Percentiles rank a stretch among this genome's conserved stretches.
phyloP scores from a whole-genome alignment of 2,329 filamentous ascomycete species.

The Lasiodiplodia theobromae region DNA sequence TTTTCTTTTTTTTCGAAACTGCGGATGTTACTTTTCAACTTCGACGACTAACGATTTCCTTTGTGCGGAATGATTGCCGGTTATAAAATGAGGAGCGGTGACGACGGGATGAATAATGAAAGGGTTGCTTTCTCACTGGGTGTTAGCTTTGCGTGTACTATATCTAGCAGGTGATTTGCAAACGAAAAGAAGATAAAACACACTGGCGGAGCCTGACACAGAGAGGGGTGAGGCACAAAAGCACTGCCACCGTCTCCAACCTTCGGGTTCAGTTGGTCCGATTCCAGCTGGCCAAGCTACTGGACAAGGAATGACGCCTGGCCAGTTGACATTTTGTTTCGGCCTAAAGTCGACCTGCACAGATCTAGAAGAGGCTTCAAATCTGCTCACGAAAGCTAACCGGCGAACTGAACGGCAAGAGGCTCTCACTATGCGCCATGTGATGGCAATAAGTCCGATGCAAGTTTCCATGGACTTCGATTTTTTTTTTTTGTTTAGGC shows the following conservation, averaged over 20 bases:
- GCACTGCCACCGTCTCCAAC: no score
- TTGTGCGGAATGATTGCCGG: conserved; percentile 6
- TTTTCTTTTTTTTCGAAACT: not conserved
- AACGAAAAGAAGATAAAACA: not conserved
- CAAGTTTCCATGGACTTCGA: not conserved
- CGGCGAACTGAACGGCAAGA: not conserved
- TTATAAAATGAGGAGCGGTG: not conserved
- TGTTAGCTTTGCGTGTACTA: conserved; percentile 12
- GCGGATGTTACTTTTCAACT: not conserved
- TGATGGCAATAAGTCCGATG: not conserved
- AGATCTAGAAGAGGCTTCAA: no score
- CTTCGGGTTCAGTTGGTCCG: no score
- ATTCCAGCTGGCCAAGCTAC: no score
- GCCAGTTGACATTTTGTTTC: no score
- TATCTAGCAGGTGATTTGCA: not conserved
- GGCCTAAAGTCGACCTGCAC: no score
- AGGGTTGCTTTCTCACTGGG: not conserved
- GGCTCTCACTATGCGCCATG: not conserved
- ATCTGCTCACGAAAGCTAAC: no score
- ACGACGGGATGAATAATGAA: conserved; percentile 18
- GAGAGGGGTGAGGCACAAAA: no score
- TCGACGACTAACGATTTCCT: not conserved
- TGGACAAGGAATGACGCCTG: no score
- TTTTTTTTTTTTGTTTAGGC: not conserved
- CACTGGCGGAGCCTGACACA: not conserved